Evolutionary conservation across 116 monocot species (phyloP).

Genomic region (Phalaenopsis hybrid): DNA sequence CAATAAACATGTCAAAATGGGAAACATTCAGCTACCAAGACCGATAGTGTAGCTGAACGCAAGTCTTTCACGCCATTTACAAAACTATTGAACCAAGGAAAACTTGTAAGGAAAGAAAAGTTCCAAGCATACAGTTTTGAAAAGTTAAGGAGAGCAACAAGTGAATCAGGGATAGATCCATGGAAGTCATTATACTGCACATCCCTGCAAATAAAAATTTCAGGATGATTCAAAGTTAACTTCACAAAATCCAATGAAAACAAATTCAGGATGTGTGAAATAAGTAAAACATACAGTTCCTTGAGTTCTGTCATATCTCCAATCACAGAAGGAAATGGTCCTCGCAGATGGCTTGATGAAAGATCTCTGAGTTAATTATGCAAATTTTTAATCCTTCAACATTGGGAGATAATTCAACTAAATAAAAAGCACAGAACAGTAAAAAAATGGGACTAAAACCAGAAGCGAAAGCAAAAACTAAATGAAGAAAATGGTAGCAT

Average conservation of each 20-base stretch:
- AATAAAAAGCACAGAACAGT: not conserved
- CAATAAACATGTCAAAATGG: not conserved
- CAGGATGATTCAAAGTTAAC: slow-evolving; percentile 1
- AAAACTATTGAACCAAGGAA: not conserved
- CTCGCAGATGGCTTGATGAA: slow-evolving; percentile 30
- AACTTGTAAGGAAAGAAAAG: not conserved
- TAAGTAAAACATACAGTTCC: slow-evolving; percentile 35
- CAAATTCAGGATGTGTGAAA: not conserved
- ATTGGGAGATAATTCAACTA: not conserved
- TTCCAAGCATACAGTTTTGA: slow-evolving; percentile 29
- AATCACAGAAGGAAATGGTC: slow-evolving; percentile 28
- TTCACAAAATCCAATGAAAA: not conserved
- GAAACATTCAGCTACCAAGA: not conserved
- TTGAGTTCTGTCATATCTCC: slow-evolving; percentile 30
- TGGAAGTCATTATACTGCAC: slow-evolving; percentile 31
- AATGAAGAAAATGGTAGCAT: not conserved
- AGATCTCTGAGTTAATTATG: slow-evolving; percentile 32
- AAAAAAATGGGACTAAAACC: not conserved
- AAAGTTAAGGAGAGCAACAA: slow-evolving; percentile 23
- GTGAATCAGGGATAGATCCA: slow-evolving; percentile 38
- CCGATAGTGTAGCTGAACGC: too few species aligned
- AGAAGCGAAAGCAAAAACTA: not conserved
- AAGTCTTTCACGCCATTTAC: not conserved
- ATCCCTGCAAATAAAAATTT: slow-evolving; percentile 23
- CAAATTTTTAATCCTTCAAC: not conserved